These are phyloP conservation scores for Ustilago shanxiensis DNA, from an alignment of 1,284 basidiomycete species.

Conservation along the genomic window DNA sequence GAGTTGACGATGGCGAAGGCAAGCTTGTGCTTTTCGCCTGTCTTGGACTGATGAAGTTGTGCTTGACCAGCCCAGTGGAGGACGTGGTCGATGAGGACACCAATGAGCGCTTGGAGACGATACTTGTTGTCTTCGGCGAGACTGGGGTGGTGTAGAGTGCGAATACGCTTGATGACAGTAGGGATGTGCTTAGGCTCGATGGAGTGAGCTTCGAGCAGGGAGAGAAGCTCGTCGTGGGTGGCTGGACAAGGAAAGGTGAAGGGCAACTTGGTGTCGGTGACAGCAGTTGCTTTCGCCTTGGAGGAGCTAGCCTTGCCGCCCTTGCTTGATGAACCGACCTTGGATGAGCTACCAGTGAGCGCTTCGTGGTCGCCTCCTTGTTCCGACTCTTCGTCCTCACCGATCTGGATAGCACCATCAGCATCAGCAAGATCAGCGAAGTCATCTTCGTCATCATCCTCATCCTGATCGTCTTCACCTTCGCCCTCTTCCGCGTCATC, in stretches of 20 bases:
- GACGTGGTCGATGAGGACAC: slow-evolving; percentile 90
- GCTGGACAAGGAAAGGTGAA: slow-evolving; percentile 92
- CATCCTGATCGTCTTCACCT: slow-evolving; percentile 52
- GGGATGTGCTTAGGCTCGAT: slow-evolving; percentile 75
- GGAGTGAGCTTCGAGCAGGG: slow-evolving; percentile 79
- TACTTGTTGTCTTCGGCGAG: slow-evolving; percentile 90
- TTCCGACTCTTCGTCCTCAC: slow-evolving; percentile 63
- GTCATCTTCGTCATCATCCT: slow-evolving; percentile 68
- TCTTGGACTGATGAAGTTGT: slow-evolving; percentile 24
- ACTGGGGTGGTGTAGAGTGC: slow-evolving; percentile 90
- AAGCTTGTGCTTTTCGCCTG: slow-evolving; percentile 73
- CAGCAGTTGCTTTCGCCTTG: slow-evolving; percentile 12
- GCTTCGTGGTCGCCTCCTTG: slow-evolving; percentile 48
- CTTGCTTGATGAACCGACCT: slow-evolving; percentile 19
- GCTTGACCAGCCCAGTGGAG: slow-evolving; percentile 74
- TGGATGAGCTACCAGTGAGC: slow-evolving; percentile 23
- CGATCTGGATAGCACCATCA: slow-evolving; percentile 53
- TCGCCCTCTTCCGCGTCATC: slow-evolving; percentile 39
- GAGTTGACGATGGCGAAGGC: slow-evolving; percentile 77
- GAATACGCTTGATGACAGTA: slow-evolving; percentile 89
- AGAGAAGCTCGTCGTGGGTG: slow-evolving; percentile 87
- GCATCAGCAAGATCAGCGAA: slow-evolving; percentile 59
- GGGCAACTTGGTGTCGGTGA: slow-evolving; percentile 74
- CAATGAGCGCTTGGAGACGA: slow-evolving; percentile 77
- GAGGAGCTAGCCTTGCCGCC: slow-evolving; percentile 11